phyloP scores from a whole-genome alignment of 2,329 filamentous ascomycete genomes.

The Monosporascus sp. region DNA sequence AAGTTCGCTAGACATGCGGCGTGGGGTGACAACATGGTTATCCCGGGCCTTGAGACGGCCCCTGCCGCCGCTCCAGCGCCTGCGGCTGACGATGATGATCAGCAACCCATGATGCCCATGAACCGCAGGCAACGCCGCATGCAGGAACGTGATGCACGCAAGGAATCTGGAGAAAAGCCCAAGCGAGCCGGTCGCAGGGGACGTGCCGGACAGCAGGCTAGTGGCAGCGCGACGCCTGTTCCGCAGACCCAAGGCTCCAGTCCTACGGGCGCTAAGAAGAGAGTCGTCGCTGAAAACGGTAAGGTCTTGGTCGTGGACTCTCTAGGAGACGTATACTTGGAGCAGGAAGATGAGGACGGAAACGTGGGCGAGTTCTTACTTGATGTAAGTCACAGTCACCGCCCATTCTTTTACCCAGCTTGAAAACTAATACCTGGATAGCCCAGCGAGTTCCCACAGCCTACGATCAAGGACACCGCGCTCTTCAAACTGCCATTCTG shows the following conservation, averaged over 20 bases:
- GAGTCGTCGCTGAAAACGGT: slow-evolving; percentile 88
- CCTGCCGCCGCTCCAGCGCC: slow-evolving; percentile 38
- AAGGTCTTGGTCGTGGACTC: slow-evolving; percentile 93
- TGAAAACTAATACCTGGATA: slow-evolving; percentile 28
- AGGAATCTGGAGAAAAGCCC: slow-evolving; percentile 55
- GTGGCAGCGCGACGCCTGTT: slow-evolving; percentile 48
- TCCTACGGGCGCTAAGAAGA: slow-evolving; percentile 73
- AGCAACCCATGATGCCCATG: slow-evolving; percentile 49
- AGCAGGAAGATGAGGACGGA: slow-evolving; percentile 85
- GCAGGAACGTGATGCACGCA: slow-evolving; percentile 79
- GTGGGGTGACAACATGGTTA: slow-evolving; percentile 76
- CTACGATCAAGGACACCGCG: slow-evolving; percentile 76
- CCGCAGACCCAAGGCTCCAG: slow-evolving; percentile 46
- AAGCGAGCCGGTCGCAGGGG: slow-evolving; percentile 33
- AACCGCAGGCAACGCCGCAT: slow-evolving; percentile 85
- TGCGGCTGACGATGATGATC: slow-evolving; percentile 43
- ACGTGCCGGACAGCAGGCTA: slow-evolving; percentile 30
- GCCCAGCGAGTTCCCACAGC: slow-evolving; percentile 73
- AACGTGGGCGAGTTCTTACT: slow-evolving; percentile 77
- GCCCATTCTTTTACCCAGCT: slow-evolving; percentile 7
- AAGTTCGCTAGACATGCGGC: slow-evolving; percentile 80
- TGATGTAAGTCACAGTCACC: slow-evolving; percentile 60
- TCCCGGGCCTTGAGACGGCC: slow-evolving; percentile 59
- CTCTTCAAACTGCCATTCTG: slow-evolving; percentile 74
- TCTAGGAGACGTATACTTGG: slow-evolving; percentile 87